Evolutionary conservation across 1,284 basidiomycete species (phyloP).

Genomic region (Melampsora americana): DNA sequence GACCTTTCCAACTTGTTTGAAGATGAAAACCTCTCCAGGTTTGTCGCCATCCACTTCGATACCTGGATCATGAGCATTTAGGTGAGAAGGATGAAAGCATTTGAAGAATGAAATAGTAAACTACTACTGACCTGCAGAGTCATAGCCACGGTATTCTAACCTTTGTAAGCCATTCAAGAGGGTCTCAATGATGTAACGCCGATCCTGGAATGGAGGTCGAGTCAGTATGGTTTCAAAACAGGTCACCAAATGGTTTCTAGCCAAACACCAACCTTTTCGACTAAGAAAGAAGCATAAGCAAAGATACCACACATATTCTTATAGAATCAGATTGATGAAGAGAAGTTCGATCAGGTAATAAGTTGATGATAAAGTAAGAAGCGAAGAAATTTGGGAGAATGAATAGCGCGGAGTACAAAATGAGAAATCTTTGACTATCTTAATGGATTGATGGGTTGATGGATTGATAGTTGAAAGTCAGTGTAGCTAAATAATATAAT

Average conservation of each 20-base stretch:
- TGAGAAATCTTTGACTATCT: too few species aligned
- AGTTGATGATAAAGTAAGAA: background rate
- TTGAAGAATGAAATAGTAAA: slow-evolving; percentile 1
- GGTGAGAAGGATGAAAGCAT: background rate
- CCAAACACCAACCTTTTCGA: slow-evolving; percentile 68
- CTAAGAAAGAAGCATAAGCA: slow-evolving; percentile 85
- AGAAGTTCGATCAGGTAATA: background rate
- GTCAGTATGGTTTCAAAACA: background rate
- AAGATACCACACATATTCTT: slow-evolving; percentile 84
- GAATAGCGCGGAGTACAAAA: background rate
- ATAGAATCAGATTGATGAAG: background rate
- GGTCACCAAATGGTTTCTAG: background rate
- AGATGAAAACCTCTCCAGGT: slow-evolving; percentile 69
- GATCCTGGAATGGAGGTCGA: slow-evolving; percentile 62
- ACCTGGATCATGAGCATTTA: slow-evolving; percentile 57
- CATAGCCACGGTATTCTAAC: slow-evolving; percentile 97
- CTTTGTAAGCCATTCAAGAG: slow-evolving; percentile 87
- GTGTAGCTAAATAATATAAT: too few species aligned
- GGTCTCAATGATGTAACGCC: slow-evolving; percentile 86
- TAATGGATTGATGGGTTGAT: too few species aligned
- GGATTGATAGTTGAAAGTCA: too few species aligned
- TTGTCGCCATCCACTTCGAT: slow-evolving; percentile 92
- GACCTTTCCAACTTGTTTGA: slow-evolving; percentile 99
- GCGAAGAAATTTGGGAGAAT: background rate
- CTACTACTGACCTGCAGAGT: slow-evolving; percentile 68